Conservation (phyloP, 2,329 filamentous ascomycete genomes). For the Penicillium sp. region DNA sequence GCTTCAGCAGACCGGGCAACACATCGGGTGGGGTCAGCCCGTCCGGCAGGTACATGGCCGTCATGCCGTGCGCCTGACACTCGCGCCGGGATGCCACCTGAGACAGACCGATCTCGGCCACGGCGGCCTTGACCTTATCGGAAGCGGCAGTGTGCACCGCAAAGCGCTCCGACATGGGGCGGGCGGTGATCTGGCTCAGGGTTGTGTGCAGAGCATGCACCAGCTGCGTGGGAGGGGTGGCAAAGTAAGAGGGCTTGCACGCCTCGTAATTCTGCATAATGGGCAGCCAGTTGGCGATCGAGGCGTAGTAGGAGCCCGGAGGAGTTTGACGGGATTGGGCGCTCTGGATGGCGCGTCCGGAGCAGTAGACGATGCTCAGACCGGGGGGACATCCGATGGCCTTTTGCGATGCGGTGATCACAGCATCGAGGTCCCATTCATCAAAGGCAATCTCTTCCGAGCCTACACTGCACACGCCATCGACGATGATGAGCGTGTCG, state of each 20-base stretch:
- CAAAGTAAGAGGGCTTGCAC: slow-evolving; percentile 96
- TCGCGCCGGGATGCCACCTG: slow-evolving; percentile 79
- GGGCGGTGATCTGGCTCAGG: slow-evolving; percentile 76
- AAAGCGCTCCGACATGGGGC: slow-evolving; percentile 75
- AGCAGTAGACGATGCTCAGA: slow-evolving; percentile 89
- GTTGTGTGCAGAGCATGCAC: slow-evolving; percentile 88
- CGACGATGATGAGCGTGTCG: slow-evolving; percentile 83
- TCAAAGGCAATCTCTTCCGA: slow-evolving; percentile 96
- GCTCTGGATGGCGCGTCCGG: slow-evolving; percentile 73
- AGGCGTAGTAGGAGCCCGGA: slow-evolving; percentile 86
- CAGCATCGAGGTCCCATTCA: slow-evolving; percentile 85
- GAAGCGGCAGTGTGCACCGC: slow-evolving; percentile 72
- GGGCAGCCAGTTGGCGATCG: slow-evolving; percentile 94
- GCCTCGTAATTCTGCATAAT: slow-evolving; percentile 99
- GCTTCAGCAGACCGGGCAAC: slow-evolving; percentile 75
- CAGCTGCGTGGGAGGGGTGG: slow-evolving; percentile 90
- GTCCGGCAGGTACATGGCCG: slow-evolving; percentile 90
- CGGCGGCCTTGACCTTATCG: slow-evolving; percentile 77
- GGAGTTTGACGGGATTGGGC: slow-evolving; percentile 76
- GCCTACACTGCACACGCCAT: slow-evolving; percentile 95
- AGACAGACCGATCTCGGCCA: slow-evolving; percentile 74
- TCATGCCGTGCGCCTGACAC: slow-evolving; percentile 96
- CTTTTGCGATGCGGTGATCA: slow-evolving; percentile 93
- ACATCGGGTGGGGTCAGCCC: slow-evolving; percentile 73
- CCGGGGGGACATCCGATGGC: slow-evolving; percentile 93